A percentile compares a stretch with the other conserved stretches of the same genome.
These are phyloP conservation scores for Jaminaea rosea DNA, from an alignment of 1,284 basidiomycete genomes.

Conservation along the genomic window DNA sequence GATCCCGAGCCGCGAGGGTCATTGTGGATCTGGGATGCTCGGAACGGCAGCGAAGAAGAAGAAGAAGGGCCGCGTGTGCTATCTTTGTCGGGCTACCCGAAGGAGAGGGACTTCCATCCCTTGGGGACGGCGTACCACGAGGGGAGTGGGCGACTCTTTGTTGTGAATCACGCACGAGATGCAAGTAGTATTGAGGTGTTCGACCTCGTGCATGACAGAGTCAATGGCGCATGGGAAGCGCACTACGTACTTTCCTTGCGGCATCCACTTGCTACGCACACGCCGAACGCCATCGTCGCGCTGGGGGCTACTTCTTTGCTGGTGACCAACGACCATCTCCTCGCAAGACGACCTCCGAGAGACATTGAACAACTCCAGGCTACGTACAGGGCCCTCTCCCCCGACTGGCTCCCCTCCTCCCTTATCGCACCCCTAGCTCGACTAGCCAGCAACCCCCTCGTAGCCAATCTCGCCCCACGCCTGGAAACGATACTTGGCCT, in stretches of 20 bases:
- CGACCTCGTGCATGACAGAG: neutral
- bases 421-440: constrained; percentile 50
- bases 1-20: constrained; percentile 5
- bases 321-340: constrained; percentile 61
- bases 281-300: constrained; percentile 59
- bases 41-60: neutral
- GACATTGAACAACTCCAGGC: neutral
- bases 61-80: constrained; percentile 2
- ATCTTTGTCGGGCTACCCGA: constrained; percentile 8
- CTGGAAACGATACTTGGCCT: constrained; percentile 56
- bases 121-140: constrained; percentile 9
- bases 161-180: constrained; percentile 13
- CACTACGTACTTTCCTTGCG: constrained; percentile 7
- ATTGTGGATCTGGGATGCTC: constrained; percentile 12
- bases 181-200: constrained; percentile 13
- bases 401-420: neutral
- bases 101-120: constrained; percentile 12
- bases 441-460: constrained; percentile 32
- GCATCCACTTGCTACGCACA: constrained; percentile 18
- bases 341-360: constrained; percentile 54
- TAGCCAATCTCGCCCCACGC: constrained; percentile 20
- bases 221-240: constrained; percentile 6
- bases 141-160: constrained; percentile 2
- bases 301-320: constrained; percentile 59
- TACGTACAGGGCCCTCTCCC: neutral